These are phyloP conservation scores for Populus nigra DNA, from an alignment of 345 rosid species.

Conservation along the genomic window DNA sequence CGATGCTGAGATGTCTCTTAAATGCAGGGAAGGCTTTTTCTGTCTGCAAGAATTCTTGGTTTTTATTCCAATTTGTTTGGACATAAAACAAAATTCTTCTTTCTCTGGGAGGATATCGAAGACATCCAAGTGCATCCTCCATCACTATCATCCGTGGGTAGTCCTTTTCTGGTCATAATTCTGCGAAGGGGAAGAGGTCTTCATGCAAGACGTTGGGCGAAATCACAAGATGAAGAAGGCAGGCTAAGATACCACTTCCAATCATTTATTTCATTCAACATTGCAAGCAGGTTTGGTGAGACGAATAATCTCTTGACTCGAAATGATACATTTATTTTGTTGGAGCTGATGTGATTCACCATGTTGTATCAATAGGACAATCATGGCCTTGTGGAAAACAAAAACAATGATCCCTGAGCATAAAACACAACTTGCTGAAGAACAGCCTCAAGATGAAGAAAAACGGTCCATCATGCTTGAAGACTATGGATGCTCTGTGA, in stretches of 20 bases:
- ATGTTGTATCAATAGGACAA: conserved; percentile 53
- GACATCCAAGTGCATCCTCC: conserved; percentile 74
- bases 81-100: conserved; percentile 73
- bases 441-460: conserved; percentile 45
- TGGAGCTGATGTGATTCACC: conserved; percentile 9
- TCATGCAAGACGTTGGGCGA: conserved; percentile 78
- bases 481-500: conserved; percentile 31
- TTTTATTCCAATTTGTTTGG: conserved; percentile 84
- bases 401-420: conserved; percentile 54
- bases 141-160: conserved; percentile 64
- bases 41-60: conserved; percentile 86
- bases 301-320: not conserved
- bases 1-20: conserved; percentile 2
- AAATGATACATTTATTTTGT: not conserved
- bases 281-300: conserved; percentile 55
- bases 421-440: conserved; percentile 56
- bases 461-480: conserved; percentile 36
- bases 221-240: conserved; percentile 77
- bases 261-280: conserved; percentile 73
- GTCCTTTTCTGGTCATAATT: conserved; percentile 63
- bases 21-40: conserved; percentile 74
- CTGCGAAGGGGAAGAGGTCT: conserved; percentile 62
- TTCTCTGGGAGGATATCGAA: conserved; percentile 86
- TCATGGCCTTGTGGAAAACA: conserved; percentile 80
- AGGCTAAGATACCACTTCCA: conserved; percentile 68